Base-by-base conservation (phyloP, 306 rosid species). In the Sindora glabra region DNA sequence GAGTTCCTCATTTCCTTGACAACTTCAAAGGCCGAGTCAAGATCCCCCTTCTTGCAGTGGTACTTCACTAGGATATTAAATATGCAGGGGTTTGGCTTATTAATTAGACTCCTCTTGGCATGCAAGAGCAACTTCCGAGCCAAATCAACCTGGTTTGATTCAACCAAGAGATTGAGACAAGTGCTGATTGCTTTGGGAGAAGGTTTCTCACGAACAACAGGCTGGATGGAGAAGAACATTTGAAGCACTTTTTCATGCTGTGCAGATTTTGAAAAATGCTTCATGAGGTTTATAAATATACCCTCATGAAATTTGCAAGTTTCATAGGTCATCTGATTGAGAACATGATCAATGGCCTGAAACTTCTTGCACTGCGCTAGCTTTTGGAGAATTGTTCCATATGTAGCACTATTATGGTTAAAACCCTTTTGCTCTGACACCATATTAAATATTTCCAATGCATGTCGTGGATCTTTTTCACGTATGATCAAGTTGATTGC, bases 31-130 rank as follows among this genome's bases (percentile, higher is more conserved):
- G 83, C 81, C 17, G 76, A 75, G 45, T 70, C 70, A 48, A 74
- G 61, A 71, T 81, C 69, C 55, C 80, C 71, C 26, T 47, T 74
- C 62, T 59, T 77, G 76, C 87, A 77, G 26, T 81, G 83, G 74
- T 77, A 78, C 76, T 81, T 81, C 38, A 81, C 71, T 62, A 81
- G 62, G 48, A 81, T 81, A 60, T 77, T 81, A 72, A 59, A 79
- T 37, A 81, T 74, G 69, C 83, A 81, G 3, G 83, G 63, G 19
- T 81, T 81, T n/a, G 76, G 81, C 69, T 48, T 67, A 19, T 73
- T 54, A 53, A 51, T 23, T 14, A 77, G 71, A 10, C 55, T 74
- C 39, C 65, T 64, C 57, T 37, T 67, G 1, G 74, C 46, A 58
- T 68, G 70, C 18, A 55, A 26, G 42, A 81, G 83, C 25, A 77